Evolutionary conservation across 1,284 basidiomycete genomes (phyloP), one percentile per base, ranked within the genome.

Genomic region (Ustilago lituana): DNA sequence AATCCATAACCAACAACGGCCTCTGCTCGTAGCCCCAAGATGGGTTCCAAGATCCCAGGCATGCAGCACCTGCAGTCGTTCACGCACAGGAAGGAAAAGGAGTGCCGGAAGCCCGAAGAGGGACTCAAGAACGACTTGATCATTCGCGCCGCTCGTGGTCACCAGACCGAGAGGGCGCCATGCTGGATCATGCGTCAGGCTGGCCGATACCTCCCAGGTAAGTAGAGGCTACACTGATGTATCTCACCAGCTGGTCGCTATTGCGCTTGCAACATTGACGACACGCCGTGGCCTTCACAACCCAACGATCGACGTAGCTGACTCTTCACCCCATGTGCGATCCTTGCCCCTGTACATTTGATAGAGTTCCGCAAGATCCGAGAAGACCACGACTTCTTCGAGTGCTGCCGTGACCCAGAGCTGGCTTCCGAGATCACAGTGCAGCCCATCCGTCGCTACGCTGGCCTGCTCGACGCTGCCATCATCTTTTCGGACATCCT

Each of bases 141-240:
- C 41, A 84, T 98, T 57, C 88, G 93, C 35, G 94, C 95, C 49
- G 94, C 95, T 49, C 84, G 88, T 82, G 92, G 93, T 12, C 89
- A 95, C 84, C 86, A 88, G 82, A 94, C 93, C 0, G 91, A 92
- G 78, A 88, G 92, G 57, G 93, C 95, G 3, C 95, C 95, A 12
- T 93, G 96, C 63, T 99, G 95, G 95, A 91, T 98, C 63, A 99
- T 99, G 95, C 88, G 96, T 29, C 95, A 99, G 83, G 96, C 96
- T 19, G 94, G 95, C 40, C 87, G 94, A 51, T 96, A 96, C 84
- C 88, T 97, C 47, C 94, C 94, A 83, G 94, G 93, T 93, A 78
- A 83, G 86, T n/a, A n/a, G n/a, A n/a, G n/a, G n/a, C n/a, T n/a
- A n/a, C n/a, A n/a, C n/a, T 36, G n/a, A 11, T 5, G 33, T 36